A percentile compares a stretch with the other conserved stretches of the same genome.
These are phyloP conservation scores for Hymenoscyphus scutula DNA, from an alignment of 2,329 filamentous ascomycete species.

Conservation along the genomic window DNA sequence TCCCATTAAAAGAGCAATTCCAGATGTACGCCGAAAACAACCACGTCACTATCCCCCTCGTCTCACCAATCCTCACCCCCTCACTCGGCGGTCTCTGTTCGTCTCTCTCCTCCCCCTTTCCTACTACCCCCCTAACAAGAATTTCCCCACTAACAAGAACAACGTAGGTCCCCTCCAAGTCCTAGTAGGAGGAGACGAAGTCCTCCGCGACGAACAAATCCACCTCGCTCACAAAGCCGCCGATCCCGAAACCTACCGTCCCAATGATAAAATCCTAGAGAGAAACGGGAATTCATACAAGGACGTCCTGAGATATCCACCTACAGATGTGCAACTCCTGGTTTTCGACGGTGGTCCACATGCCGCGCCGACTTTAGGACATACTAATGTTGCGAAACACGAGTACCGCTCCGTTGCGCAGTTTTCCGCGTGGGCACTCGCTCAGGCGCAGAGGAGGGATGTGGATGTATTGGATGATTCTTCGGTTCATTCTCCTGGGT, in stretches of 20 bases:
- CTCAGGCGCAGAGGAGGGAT: slow-evolving; percentile 69
- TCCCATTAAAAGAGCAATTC: slow-evolving; percentile 82
- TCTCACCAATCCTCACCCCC: slow-evolving; percentile 39
- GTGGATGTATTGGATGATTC: slow-evolving; percentile 76
- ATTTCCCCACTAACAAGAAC: neutral
- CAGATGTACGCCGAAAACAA: slow-evolving; percentile 82
- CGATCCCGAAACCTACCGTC: slow-evolving; percentile 71
- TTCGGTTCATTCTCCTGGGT: neutral
- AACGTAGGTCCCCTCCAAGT: slow-evolving; percentile 83
- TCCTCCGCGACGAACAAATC: slow-evolving; percentile 90
- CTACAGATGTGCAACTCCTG: slow-evolving; percentile 87
- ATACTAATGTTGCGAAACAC: slow-evolving; percentile 85
- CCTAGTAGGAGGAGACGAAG: slow-evolving; percentile 79
- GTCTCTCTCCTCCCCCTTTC: no score
- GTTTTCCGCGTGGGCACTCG: slow-evolving; percentile 86
- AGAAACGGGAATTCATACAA: slow-evolving; percentile 50
- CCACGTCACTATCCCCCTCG: slow-evolving; percentile 76
- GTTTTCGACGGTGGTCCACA: slow-evolving; percentile 94
- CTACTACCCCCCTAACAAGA: no score
- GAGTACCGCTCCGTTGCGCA: slow-evolving; percentile 90
- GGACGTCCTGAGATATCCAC: slow-evolving; percentile 63
- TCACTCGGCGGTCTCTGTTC: slow-evolving; percentile 3
- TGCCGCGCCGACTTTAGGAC: slow-evolving; percentile 82
- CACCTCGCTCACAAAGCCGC: slow-evolving; percentile 94
- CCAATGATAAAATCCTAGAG: slow-evolving; percentile 58